A percentile compares a stretch with the other conserved stretches of the same genome.
These are phyloP conservation scores for Apiospora rasikravindrae DNA, from an alignment of 2,329 filamentous ascomycete species.

Conservation along the genomic window DNA sequence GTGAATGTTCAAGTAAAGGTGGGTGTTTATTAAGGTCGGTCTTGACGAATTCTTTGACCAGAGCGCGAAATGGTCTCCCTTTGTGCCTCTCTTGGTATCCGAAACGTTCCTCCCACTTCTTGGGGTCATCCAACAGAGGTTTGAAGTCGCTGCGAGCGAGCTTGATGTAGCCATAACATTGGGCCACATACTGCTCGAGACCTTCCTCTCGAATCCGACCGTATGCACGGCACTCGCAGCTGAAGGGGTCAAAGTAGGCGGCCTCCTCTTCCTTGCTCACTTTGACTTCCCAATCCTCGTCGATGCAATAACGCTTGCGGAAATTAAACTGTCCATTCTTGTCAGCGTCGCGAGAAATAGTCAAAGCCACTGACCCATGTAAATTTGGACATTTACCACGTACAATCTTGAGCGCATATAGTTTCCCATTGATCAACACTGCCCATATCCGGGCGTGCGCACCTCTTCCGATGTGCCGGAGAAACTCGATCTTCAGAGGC, in stretches of 20 bases:
- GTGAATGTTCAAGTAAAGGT: background rate
- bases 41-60: background rate
- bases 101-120: background rate
- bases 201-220: background rate
- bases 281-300: background rate
- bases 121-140: background rate
- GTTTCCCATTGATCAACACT: conserved; percentile 16
- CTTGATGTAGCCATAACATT: background rate
- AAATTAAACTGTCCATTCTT: background rate
- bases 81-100: background rate
- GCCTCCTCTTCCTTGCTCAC: background rate
- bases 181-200: background rate
- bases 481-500: background rate
- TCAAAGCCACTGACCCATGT: background rate
- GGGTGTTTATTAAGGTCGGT: background rate
- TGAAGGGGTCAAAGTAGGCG: background rate
- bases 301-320: no score
- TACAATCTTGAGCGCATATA: conserved; percentile 21
- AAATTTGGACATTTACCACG: background rate
- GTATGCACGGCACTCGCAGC: background rate
- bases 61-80: background rate
- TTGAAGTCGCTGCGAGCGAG: background rate
- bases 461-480: background rate
- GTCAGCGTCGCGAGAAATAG: background rate
- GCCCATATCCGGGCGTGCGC: background rate